Conservation (phyloP, 2,329 filamentous ascomycete genomes). For the Tolypocladium tropicale region DNA sequence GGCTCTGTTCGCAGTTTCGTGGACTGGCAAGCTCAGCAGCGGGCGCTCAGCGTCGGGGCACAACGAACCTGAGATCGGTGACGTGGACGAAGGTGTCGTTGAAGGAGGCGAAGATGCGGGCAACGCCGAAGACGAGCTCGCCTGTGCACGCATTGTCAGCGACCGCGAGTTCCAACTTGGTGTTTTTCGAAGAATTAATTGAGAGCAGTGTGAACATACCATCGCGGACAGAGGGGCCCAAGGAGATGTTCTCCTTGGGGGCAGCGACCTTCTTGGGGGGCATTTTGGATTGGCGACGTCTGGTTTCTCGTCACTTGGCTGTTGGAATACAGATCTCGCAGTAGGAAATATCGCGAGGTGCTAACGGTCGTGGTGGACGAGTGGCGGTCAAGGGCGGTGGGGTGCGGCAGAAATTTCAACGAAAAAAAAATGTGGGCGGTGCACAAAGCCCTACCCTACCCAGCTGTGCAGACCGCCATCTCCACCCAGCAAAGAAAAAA, state of each 20-base stretch:
- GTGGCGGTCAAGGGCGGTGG: slow-evolving; percentile 22
- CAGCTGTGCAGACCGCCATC: neutral
- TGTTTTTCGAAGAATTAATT: neutral
- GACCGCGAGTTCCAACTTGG: neutral
- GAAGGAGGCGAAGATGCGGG: slow-evolving; percentile 91
- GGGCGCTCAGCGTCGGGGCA: neutral
- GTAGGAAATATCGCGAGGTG: slow-evolving; percentile 13
- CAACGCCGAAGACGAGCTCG: slow-evolving; percentile 96
- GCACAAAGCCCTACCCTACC: slow-evolving; percentile 24
- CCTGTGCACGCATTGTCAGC: slow-evolving; percentile 37
- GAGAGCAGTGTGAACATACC: slow-evolving; percentile 41
- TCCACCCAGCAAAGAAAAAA: slow-evolving; percentile 7
- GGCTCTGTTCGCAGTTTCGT: neutral
- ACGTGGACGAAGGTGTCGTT: slow-evolving; percentile 96
- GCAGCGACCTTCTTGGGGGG: slow-evolving; percentile 85
- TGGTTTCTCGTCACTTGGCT: slow-evolving; percentile 24
- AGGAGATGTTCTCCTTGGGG: slow-evolving; percentile 94
- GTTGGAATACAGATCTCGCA: slow-evolving; percentile 20
- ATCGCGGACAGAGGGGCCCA: slow-evolving; percentile 94
- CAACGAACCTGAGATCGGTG: slow-evolving; percentile 86
- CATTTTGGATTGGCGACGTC: slow-evolving; percentile 54
- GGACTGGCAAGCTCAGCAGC: neutral
- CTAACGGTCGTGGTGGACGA: slow-evolving; percentile 12
- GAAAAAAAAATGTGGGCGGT: slow-evolving; percentile 10
- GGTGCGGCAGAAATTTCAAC: slow-evolving; percentile 22